Percentiles rank a stretch among this genome's conserved stretches.
Evolutionary conservation across 129 eudicot genomes (phyloP).

Genomic region (Heracleum sosnowskyi): DNA sequence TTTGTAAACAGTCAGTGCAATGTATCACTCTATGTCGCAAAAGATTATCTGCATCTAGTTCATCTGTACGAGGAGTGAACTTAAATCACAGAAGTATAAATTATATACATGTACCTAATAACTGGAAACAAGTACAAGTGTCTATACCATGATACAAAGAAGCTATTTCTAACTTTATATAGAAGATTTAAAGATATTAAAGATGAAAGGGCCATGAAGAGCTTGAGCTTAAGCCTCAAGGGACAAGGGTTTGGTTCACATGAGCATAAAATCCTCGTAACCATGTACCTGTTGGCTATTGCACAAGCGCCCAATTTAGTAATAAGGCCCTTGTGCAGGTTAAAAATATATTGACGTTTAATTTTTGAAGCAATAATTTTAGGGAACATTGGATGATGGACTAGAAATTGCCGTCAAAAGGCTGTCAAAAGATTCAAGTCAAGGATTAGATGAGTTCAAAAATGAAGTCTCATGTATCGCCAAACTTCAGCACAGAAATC

Average conservation of each 20-base stretch:
- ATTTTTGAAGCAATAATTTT: background rate
- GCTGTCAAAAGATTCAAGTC: background rate
- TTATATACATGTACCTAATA: no score
- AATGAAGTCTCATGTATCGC: background rate
- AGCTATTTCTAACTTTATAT: background rate
- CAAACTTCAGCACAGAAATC: constrained; percentile 6
- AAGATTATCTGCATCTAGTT: background rate
- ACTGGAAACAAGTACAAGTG: background rate
- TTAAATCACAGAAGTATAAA: background rate
- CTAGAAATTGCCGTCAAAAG: background rate
- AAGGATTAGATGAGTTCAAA: constrained; percentile 5
- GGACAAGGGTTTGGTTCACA: no score
- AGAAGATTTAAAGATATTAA: background rate
- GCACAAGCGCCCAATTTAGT: background rate
- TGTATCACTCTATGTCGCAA: background rate
- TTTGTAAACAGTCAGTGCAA: background rate
- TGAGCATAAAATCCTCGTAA: background rate
- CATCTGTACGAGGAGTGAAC: background rate
- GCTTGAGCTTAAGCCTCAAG: no score
- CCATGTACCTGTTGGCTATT: background rate
- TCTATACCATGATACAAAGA: background rate
- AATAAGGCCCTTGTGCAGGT: no score
- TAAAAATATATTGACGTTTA: no score
- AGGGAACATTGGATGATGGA: constrained; percentile 2
- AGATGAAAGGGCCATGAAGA: no score